Conservation (phyloP, 768 basidiomycete species). For the Boletus bicolor region DNA sequence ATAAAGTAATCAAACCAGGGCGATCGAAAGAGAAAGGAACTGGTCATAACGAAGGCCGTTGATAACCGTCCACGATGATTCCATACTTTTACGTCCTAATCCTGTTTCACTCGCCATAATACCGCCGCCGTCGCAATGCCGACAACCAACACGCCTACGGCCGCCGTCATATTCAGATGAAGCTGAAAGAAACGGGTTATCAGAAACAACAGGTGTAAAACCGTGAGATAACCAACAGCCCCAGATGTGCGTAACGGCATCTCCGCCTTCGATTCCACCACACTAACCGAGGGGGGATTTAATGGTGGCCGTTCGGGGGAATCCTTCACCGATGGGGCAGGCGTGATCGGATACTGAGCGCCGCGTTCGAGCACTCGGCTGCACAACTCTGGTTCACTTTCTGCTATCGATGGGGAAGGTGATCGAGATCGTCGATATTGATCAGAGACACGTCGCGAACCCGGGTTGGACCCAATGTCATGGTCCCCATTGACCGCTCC, state of each 20-base stretch:
- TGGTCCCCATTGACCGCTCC: conserved; percentile 21
- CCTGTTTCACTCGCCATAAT: conserved; percentile 63
- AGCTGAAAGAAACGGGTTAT: conserved; percentile 28
- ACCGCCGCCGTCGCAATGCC: conserved; percentile 71
- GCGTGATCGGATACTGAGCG: conserved; percentile 30
- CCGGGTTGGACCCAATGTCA: conserved; percentile 13
- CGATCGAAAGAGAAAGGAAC: conserved; percentile 2
- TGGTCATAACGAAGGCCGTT: conserved; percentile 16
- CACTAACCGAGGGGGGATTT: conserved; percentile 5
- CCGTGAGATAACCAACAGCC: conserved; percentile 29
- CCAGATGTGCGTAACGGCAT: conserved; percentile 21
- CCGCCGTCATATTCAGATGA: conserved; percentile 41
- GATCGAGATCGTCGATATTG: conserved; percentile 27
- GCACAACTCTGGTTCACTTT: conserved; percentile 30
- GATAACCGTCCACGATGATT: conserved; percentile 16
- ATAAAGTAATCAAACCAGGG: conserved; percentile 30
- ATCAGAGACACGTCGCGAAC: conserved; percentile 27
- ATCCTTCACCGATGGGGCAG: conserved; percentile 31
- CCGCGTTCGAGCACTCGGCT: conserved; percentile 16
- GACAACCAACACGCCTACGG: conserved; percentile 61
- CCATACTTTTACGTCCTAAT: conserved; percentile 23
- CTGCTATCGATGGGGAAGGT: conserved; percentile 29
- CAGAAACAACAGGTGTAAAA: conserved; percentile 8
- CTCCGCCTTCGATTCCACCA: conserved; percentile 16
- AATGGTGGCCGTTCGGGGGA: conserved; percentile 23